phyloP scores from a whole-genome alignment of 169 alveolate genomes.

The Neospora caninum region DNA sequence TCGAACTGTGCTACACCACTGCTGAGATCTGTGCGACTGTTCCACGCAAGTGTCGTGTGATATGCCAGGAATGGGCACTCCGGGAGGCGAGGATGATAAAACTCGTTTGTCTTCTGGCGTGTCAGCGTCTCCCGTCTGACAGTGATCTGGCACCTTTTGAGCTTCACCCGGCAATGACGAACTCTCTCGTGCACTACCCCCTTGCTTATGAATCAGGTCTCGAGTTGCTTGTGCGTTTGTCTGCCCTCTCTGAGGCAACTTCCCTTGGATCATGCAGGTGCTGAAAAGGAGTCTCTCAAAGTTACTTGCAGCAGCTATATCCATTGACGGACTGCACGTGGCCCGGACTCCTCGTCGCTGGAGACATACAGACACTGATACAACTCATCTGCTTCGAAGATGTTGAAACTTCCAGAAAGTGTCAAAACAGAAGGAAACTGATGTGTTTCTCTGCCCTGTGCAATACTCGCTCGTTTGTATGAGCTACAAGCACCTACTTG shows the following conservation, averaged over 20 bases:
- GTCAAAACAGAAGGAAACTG: neutral
- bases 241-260: too few species aligned
- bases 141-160: too few species aligned
- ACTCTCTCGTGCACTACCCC: too few species aligned
- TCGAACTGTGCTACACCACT: neutral
- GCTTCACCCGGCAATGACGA: too few species aligned
- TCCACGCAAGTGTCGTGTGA: neutral
- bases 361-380: neutral
- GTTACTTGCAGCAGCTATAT: conserved; percentile 61
- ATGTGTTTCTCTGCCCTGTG: neutral
- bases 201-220: too few species aligned
- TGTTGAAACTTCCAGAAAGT: neutral
- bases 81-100: too few species aligned
- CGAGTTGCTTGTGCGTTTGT: too few species aligned
- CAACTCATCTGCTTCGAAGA: neutral
- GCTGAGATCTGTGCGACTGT: neutral
- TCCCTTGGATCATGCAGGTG: neutral
- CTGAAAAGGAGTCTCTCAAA: conserved; percentile 62
- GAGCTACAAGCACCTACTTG: too few species aligned
- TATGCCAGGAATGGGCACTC: too few species aligned
- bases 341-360: conserved; percentile 29
- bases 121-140: too few species aligned
- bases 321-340: conserved; percentile 67
- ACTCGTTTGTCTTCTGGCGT: neutral
- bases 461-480: too few species aligned